A percentile compares a stretch with the other conserved stretches of the same genome.
These are phyloP conservation scores for Pseudocercospora eumusae DNA, from an alignment of 2,329 filamentous ascomycete genomes.

Conservation along the genomic window DNA sequence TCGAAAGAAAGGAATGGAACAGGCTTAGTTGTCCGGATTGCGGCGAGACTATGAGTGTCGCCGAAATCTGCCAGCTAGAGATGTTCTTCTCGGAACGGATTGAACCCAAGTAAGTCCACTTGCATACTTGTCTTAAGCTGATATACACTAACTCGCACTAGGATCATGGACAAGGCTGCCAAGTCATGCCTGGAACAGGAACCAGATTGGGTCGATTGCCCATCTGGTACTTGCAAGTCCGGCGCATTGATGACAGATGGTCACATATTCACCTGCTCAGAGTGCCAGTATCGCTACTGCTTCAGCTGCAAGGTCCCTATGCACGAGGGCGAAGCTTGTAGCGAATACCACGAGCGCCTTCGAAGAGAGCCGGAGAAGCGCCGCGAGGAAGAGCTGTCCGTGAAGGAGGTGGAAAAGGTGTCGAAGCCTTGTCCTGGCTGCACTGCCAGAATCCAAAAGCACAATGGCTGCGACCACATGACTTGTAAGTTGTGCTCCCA, in stretches of 20 bases:
- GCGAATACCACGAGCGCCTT: background rate
- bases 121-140: background rate
- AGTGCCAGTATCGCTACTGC: constrained; percentile 14
- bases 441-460: constrained; percentile 10
- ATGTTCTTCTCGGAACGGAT: background rate
- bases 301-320: constrained; percentile 16
- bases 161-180: constrained; percentile 15
- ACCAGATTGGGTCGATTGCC: constrained; percentile 13
- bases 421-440: constrained; percentile 24
- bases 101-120: constrained; percentile 5
- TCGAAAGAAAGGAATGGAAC: constrained; percentile 16
- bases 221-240: constrained; percentile 3
- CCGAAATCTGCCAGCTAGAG: constrained; percentile 2
- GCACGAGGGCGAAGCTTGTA: constrained; percentile 15
- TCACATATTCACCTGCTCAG: constrained; percentile 18
- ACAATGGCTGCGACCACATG: constrained; percentile 12
- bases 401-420: background rate
- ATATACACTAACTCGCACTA: constrained; percentile 2
- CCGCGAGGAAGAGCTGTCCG: constrained; percentile 8
- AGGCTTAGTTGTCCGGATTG: constrained; percentile 13
- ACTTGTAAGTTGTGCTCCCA: background rate
- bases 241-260: constrained; percentile 11
- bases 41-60: background rate
- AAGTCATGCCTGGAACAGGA: constrained; percentile 8
- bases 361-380: constrained; percentile 8